Conservation (phyloP, 345 rosid species). For the Firmiana major region DNA sequence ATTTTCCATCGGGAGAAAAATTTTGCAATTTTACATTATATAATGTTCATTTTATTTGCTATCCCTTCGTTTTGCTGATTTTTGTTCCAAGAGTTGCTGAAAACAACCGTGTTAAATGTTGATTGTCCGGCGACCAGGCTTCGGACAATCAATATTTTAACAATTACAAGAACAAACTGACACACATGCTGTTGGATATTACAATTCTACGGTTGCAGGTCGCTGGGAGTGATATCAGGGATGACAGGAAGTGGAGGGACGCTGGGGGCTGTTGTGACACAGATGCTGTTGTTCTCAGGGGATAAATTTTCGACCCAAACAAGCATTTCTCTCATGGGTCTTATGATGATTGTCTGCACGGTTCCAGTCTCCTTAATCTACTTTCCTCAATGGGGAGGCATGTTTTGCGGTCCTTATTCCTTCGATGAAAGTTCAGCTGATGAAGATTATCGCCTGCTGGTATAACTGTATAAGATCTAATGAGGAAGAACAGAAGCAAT, state of each 20-base stretch:
- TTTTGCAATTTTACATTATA: too few species aligned
- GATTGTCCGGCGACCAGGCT: neutral
- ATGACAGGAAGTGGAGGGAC: constrained; percentile 91
- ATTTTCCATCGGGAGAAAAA: too few species aligned
- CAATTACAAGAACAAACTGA: too few species aligned
- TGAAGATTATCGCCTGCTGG: constrained; percentile 35
- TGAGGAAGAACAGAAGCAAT: neutral
- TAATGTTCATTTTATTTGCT: too few species aligned
- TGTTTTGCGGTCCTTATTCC: constrained; percentile 47
- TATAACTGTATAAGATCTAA: neutral
- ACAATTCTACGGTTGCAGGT: constrained; percentile 37
- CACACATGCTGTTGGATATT: neutral
- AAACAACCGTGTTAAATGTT: too few species aligned
- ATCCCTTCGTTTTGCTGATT: too few species aligned
- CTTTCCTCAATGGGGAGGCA: constrained; percentile 65
- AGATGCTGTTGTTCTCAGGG: constrained; percentile 63
- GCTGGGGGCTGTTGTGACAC: constrained; percentile 67
- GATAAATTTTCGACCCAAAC: constrained; percentile 41
- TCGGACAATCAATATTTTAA: too few species aligned
- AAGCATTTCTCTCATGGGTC: constrained; percentile 86
- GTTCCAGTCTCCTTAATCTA: constrained; percentile 45
- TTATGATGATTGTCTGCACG: constrained; percentile 49
- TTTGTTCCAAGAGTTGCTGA: neutral
- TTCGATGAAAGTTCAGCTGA: neutral
- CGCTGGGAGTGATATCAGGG: constrained; percentile 76